Evolutionary conservation across 257 asterid genomes (phyloP).

Genomic region (Ajuga chamaepitys): DNA sequence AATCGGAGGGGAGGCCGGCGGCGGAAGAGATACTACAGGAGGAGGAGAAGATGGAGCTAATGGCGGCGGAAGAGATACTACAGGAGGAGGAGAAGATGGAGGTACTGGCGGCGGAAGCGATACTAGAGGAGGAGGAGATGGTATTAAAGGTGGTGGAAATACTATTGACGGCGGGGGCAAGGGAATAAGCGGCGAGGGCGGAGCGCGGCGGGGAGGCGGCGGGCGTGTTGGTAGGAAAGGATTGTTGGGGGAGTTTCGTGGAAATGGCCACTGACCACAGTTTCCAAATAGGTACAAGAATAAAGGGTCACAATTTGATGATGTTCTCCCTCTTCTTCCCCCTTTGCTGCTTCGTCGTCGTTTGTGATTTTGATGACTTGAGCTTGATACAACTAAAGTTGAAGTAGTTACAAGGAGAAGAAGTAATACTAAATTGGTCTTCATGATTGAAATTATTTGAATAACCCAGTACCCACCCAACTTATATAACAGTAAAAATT

Average conservation of each 20-base stretch:
- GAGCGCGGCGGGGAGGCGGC: slow-evolving; percentile 30
- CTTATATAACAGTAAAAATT: background rate
- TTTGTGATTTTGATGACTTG: background rate
- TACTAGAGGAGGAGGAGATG: slow-evolving; percentile 24
- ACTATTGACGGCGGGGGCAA: slow-evolving; percentile 20
- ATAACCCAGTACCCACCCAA: background rate
- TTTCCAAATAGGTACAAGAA: slow-evolving; percentile 28
- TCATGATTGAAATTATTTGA: background rate
- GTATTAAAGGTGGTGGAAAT: slow-evolving; percentile 21
- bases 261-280: slow-evolving; percentile 52
- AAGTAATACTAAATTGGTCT: background rate
- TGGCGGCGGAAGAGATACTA: background rate
- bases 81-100: slow-evolving; percentile 20
- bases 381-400: slow-evolving; percentile 27
- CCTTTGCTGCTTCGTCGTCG: slow-evolving; percentile 22
- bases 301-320: slow-evolving; percentile 46
- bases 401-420: slow-evolving; percentile 29
- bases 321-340: slow-evolving; percentile 12
- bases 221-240: slow-evolving; percentile 31
- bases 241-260: slow-evolving; percentile 26
- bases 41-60: slow-evolving; percentile 14
- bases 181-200: slow-evolving; percentile 2
- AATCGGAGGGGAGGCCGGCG: background rate
- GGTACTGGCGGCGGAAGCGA: slow-evolving; percentile 24
- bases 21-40: slow-evolving; percentile 14